These are phyloP conservation scores for Russula griseocarnosa DNA, from an alignment of 768 basidiomycete genomes.

Conservation along the genomic window DNA sequence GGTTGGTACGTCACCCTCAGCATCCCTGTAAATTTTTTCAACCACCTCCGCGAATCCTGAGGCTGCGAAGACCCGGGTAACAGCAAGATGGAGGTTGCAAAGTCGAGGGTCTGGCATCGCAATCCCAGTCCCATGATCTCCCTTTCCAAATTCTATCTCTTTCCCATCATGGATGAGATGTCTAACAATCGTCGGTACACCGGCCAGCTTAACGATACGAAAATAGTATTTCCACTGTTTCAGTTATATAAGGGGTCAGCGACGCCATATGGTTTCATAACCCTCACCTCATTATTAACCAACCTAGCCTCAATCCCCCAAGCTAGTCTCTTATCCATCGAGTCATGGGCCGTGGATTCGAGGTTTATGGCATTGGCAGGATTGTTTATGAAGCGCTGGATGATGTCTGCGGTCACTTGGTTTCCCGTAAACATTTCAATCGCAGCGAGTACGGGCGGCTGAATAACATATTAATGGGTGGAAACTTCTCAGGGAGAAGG, in stretches of 20 bases:
- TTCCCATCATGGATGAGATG: too few relatives aligned
- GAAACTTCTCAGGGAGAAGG: too few relatives aligned
- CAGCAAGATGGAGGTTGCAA: neutral
- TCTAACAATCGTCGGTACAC: too few relatives aligned
- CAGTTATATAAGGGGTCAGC: neutral
- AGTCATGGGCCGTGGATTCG: neutral
- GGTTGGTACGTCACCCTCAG: too few relatives aligned
- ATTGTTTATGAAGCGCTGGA: too few relatives aligned
- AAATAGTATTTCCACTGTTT: neutral
- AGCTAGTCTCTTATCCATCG: neutral
- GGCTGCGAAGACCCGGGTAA: neutral
- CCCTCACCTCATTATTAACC: neutral
- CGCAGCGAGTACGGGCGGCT: rapidly evolving
- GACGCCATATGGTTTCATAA: too few relatives aligned
- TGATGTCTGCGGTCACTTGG: too few relatives aligned
- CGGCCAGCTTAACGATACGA: neutral
- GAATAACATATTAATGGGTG: too few relatives aligned
- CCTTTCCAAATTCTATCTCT: neutral
- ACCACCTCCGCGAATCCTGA: neutral
- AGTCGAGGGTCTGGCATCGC: neutral
- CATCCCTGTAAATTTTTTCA: neutral
- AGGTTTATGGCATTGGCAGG: neutral
- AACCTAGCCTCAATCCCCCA: neutral
- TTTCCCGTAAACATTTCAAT: too few relatives aligned
- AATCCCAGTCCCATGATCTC: neutral